Percentiles rank a stretch among this genome's conserved stretches.
Conservation (phyloP, 208 protist genomes). For the Sergeia podlipaevii region DNA sequence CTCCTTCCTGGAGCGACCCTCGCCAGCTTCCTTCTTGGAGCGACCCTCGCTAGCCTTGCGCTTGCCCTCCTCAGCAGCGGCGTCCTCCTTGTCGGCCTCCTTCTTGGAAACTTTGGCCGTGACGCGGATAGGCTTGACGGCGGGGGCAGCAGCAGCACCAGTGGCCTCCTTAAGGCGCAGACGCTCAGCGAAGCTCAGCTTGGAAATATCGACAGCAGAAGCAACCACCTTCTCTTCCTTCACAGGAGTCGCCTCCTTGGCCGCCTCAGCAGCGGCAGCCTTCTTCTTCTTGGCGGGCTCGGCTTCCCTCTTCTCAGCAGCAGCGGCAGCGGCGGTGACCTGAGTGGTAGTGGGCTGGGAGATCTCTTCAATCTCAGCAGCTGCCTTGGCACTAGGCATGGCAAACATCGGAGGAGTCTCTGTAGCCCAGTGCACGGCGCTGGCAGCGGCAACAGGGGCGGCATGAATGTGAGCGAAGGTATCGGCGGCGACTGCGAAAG, state of each 20-base stretch:
- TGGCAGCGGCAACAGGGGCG: neutral
- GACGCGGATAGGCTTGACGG: constrained; percentile 3
- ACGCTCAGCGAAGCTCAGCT: constrained; percentile 13
- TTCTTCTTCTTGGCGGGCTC: constrained; percentile 1
- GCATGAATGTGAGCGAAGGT: constrained; percentile 18
- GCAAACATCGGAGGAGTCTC: constrained; percentile 56
- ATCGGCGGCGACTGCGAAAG: constrained; percentile 58
- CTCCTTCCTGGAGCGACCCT: constrained; percentile 8
- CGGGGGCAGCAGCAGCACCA: neutral
- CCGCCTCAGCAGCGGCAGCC: neutral
- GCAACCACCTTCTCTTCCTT: neutral
- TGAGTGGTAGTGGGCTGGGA: constrained; percentile 21
- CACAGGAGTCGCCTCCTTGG: neutral
- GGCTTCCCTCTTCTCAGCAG: neutral
- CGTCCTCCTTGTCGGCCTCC: constrained; percentile 10
- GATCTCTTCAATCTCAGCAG: constrained; percentile 16
- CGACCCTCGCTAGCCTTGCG: constrained; percentile 7
- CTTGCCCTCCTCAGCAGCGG: neutral
- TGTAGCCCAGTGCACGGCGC: constrained; percentile 34
- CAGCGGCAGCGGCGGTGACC: neutral
- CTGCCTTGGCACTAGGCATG: neutral
- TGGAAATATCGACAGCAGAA: constrained; percentile 8
- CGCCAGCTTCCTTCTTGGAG: constrained; percentile 16
- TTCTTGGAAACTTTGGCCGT: neutral
- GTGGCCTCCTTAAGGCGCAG: constrained; percentile 8